Percentiles rank a stretch among this genome's conserved stretches.
These are phyloP conservation scores for Liriodendron chinense DNA, from an alignment of 164 flowering plant genomes.

Conservation along the genomic window DNA sequence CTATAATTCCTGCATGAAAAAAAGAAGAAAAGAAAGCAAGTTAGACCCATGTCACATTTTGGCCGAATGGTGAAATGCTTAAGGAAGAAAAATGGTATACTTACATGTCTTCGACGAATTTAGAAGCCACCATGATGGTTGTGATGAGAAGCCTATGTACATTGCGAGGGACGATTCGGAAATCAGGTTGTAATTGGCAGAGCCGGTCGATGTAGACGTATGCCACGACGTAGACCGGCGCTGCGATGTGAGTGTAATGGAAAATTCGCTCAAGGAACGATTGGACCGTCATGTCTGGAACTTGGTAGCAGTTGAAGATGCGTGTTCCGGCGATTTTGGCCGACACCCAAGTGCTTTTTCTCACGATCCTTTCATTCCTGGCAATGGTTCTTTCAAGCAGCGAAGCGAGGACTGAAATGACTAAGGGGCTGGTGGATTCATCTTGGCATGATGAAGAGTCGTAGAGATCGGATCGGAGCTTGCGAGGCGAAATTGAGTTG, in stretches of 20 bases:
- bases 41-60: background rate
- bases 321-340: constrained; percentile 21
- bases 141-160: constrained; percentile 88
- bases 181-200: constrained; percentile 61
- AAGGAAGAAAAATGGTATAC: constrained; percentile 13
- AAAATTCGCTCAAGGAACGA: constrained; percentile 80
- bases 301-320: constrained; percentile 51
- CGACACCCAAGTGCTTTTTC: constrained; percentile 27
- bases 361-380: constrained; percentile 54
- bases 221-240: constrained; percentile 83
- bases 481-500: constrained; percentile 64
- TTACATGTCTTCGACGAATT: constrained; percentile 90
- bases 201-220: constrained; percentile 84
- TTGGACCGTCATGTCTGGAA: constrained; percentile 71
- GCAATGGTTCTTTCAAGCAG: constrained; percentile 75
- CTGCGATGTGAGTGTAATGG: constrained; percentile 63
- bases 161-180: constrained; percentile 56
- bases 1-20: constrained; percentile 70
- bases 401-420: constrained; percentile 83
- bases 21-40: background rate
- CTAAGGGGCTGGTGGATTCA: constrained; percentile 50
- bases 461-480: constrained; percentile 68
- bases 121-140: constrained; percentile 90
- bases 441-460: constrained; percentile 45
- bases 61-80: background rate